Evolutionary conservation across 139 green algal genomes (phyloP).

Genomic region (Tetraselmis chui): DNA sequence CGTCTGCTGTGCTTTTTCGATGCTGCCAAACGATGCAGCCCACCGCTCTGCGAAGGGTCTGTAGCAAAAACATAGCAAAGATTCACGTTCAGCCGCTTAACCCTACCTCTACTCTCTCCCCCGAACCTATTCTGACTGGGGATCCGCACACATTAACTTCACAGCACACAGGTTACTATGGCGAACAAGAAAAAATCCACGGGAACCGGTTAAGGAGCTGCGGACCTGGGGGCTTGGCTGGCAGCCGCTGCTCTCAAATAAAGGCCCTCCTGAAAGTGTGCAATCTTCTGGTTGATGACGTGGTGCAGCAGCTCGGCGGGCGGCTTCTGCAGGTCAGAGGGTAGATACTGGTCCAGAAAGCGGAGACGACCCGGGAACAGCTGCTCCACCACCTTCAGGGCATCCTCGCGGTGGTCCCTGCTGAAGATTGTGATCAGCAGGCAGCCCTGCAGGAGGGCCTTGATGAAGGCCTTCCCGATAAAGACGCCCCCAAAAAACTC

Average conservation of each 20-base stretch:
- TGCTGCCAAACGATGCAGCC: conserved; percentile 5
- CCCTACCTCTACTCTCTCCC: too few species aligned
- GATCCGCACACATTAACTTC: too few species aligned
- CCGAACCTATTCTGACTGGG: too few species aligned
- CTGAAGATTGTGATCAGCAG: conserved; percentile 66
- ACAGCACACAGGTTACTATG: too few species aligned
- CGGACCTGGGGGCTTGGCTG: conserved; percentile 11
- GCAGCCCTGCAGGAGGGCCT: conserved; percentile 43
- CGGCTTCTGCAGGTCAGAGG: background rate
- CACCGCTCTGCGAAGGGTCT: conserved; percentile 19
- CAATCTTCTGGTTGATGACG: conserved; percentile 54
- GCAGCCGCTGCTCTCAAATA: conserved; percentile 24
- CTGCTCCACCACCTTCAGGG: conserved; percentile 38
- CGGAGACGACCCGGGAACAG: conserved; percentile 39
- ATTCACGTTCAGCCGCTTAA: too few species aligned
- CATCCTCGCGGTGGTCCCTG: conserved; percentile 36
- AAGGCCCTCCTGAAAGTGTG: conserved; percentile 57
- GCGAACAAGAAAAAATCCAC: too few species aligned
- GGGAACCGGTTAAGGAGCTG: too few species aligned
- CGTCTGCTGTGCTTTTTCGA: conserved; percentile 8
- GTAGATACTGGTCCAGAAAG: conserved; percentile 19
- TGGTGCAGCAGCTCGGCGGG: conserved; percentile 35
- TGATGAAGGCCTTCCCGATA: conserved; percentile 80
- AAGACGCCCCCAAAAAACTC: conserved; percentile 80
- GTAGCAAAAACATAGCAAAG: too few species aligned